Base-by-base conservation (phyloP, 352 stramenopile species). In the Globisporangium viniferum region DNA sequence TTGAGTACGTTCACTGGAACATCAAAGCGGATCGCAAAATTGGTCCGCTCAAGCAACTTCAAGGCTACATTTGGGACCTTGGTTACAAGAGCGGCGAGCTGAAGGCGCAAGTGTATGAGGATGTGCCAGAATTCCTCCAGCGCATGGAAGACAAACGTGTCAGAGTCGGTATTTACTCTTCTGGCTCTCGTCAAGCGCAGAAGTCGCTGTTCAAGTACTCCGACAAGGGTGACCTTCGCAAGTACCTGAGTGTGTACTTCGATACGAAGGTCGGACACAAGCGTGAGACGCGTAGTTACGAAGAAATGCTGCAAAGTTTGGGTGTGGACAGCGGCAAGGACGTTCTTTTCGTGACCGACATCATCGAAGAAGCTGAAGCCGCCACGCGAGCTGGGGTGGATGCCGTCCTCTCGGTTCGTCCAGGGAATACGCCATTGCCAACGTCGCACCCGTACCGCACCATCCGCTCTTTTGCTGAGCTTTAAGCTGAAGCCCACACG, bases 131-230 rank as follows among this genome's bases (percentile, higher is more conserved):
- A 9, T 93, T 94, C 59, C 70, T 99, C 22, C 56, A 88, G 24
- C 94, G 92, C 64, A 93, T 97, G 74, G 72, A 83, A 24, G 61
- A 72, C 3, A 75, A 80, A 22, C 82, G 84, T 56, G 80, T 97
- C 48, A 76, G 81, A 55, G 83, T 98, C 20, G 91, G 90, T 62
- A 98, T 98, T 71, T 99, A 98, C 76, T 98, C 90, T 46, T 98
- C 93, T 7, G 96, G 96, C 14, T 97, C 89, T 71, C 80, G 88
- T 20, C 78, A 91, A 59, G 91, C 91, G 18, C 91, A 97, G 71
- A 84, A 87, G 24, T 74, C 94, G 72, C 77, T 97, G 7, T 97
- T 97, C 67, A 78, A 91, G 68, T 88, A 96, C 73, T 93, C 89
- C 3, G 73, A 92, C 69, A 77, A 89, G 62, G 91, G 88, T 36